Conservation (phyloP, 495 filamentous ascomycete genomes). For the Trichoderma virens region DNA sequence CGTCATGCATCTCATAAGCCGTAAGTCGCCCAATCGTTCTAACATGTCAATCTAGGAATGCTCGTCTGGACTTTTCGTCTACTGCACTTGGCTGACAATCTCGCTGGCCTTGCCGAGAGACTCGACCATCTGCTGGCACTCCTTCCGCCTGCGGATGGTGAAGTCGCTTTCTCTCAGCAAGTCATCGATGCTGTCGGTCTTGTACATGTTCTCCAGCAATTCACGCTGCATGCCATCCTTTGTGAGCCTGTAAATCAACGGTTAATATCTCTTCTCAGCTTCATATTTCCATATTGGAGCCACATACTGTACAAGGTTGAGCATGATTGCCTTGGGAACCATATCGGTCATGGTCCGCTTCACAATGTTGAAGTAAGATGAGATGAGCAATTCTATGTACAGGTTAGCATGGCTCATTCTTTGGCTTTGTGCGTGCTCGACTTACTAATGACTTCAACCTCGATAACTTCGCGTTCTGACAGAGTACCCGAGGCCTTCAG, state of each 20-base stretch:
- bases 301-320: constrained; percentile 86
- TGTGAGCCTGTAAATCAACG: constrained; percentile 56
- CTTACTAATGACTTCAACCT: constrained; percentile 98
- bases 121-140: constrained; percentile 99
- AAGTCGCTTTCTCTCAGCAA: constrained; percentile 97
- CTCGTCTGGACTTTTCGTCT: constrained; percentile 18
- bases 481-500: constrained; percentile 90
- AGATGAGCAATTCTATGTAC: constrained; percentile 79
- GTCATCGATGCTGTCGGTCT: constrained; percentile 78
- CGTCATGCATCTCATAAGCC: constrained; percentile 5
- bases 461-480: constrained; percentile 83
- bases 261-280: background rate
- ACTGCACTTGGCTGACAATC: constrained; percentile 97
- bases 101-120: constrained; percentile 79
- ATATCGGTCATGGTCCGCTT: constrained; percentile 99
- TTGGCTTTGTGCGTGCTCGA: constrained; percentile 15
- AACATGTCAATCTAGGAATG: background rate
- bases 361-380: constrained; percentile 96
- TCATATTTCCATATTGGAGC: background rate
- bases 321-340: constrained; percentile 99
- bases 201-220: constrained; percentile 97
- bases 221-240: constrained; percentile 99
- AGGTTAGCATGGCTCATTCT: constrained; percentile 16
- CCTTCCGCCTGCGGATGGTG: constrained; percentile 89
- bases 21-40: constrained; percentile 4